phyloP scores from a whole-genome alignment of 2,329 filamentous ascomycete species.

The Stylonectria norvegica region DNA sequence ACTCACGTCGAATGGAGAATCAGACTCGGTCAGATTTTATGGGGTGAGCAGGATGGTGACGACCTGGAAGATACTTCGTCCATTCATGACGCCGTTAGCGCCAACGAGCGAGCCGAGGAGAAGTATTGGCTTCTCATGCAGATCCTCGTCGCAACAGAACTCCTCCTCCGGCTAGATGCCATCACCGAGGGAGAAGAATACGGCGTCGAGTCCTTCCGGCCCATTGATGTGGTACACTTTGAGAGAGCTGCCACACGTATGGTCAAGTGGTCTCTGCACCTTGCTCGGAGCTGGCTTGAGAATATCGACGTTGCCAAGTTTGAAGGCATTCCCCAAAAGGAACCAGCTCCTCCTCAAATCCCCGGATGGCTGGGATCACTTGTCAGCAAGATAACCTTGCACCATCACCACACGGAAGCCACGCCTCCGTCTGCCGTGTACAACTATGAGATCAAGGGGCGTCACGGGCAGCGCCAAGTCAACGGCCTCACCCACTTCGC shows the following conservation, averaged over 20 bases:
- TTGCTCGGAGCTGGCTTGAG: conserved; percentile 65
- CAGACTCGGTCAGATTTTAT: conserved; percentile 67
- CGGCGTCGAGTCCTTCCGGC: conserved; percentile 48
- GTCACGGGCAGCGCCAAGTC: conserved; percentile 56
- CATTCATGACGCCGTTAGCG: conserved; percentile 46
- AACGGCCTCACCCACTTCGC: conserved; percentile 63
- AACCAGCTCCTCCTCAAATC: conserved; percentile 11
- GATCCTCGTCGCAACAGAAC: conserved; percentile 61
- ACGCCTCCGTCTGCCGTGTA: conserved; percentile 31
- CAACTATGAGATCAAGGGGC: conserved; percentile 52
- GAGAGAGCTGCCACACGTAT: conserved; percentile 58
- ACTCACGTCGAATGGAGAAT: conserved; percentile 73
- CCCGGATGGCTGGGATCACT: conserved; percentile 54
- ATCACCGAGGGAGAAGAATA: conserved; percentile 59
- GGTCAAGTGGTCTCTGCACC: conserved; percentile 65
- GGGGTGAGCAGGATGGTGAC: conserved; percentile 54
- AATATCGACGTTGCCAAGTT: conserved; percentile 58
- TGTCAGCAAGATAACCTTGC: conserved; percentile 51
- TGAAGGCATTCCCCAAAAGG: conserved; percentile 23
- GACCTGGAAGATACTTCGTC: conserved; percentile 51
- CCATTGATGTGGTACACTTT: conserved; percentile 58
- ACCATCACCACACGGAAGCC: conserved; percentile 37
- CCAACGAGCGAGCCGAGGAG: conserved; percentile 55
- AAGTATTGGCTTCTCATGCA: conserved; percentile 66
- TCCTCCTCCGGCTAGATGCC: conserved; percentile 61